Evolutionary conservation across 768 basidiomycete genomes (phyloP), one percentile per base, ranked within the genome.

Genomic region (Pisolithus tinctorius): DNA sequence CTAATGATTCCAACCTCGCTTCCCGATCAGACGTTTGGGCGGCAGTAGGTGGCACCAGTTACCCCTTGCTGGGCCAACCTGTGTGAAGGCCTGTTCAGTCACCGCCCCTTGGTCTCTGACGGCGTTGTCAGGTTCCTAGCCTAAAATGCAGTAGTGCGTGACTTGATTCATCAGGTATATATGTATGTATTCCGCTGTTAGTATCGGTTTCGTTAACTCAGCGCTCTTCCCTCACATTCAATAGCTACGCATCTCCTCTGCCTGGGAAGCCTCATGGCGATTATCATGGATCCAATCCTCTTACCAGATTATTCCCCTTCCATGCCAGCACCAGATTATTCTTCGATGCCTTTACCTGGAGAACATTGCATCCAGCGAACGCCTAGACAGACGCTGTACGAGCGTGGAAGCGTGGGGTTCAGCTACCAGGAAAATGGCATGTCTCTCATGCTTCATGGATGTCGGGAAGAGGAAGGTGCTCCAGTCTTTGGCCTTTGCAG

Each of bases 251-350:
- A 26, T 39, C 17, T 11, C 13, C 8, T 29, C 14, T 9, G 54
- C 27, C 58, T 62, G 58, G 63, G 55, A 45, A 44, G 23, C 10
- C 26, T 13, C 14, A 34, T 34, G 34, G 34, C 39, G 40, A 45
- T 53, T 8, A 43, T 49, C 30, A 48, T 53, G 49, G 55, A 50
- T 26, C 55, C 47, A 42, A 16, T n/a, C 29, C 45, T 34, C 13
- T 71, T 82, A 30, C 81, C 85, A 17, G 62, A 61, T 6, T 86
- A 86, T 60, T 73, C 80, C 0, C 72, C 78, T 2, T 76, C 82
- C 6, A 65, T 67, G 2, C 77, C 78, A 26, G 71, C 75, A 9
- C 85, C 85, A 1, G 61, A 68, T 7, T 88, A 87, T 60, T 81
- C 85, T 45, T 73, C 63, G 34, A 74, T 75, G 26, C 82, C 79